Conservation (phyloP, 1,139 yeast species). For the Lodderomyces elongisporus region DNA sequence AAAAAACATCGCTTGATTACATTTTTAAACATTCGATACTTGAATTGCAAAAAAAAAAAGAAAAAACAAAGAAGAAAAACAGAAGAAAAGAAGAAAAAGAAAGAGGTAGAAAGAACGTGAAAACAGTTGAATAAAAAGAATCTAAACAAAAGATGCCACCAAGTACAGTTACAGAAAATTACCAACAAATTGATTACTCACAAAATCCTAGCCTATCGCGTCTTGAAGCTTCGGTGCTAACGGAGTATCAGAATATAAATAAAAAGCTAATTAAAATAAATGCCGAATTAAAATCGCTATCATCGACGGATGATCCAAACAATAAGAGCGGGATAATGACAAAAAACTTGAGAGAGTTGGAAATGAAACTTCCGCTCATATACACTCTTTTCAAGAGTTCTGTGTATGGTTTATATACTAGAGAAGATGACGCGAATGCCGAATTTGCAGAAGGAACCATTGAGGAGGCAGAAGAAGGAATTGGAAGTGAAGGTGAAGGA, state of each 20-base stretch:
- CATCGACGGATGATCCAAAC: constrained; percentile 11
- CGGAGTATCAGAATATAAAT: constrained; percentile 8
- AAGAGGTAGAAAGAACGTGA: too few relatives aligned
- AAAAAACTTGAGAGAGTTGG: constrained; percentile 52
- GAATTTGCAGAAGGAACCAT: constrained; percentile 3
- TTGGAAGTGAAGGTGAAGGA: neutral
- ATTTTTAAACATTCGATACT: too few relatives aligned
- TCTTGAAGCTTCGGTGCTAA: constrained; percentile 5
- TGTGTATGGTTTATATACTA: constrained; percentile 47
- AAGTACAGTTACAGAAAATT: too few relatives aligned
- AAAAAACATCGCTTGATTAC: too few relatives aligned
- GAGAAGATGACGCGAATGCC: constrained; percentile 13
- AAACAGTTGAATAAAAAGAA: too few relatives aligned
- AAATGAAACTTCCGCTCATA: constrained; percentile 58
- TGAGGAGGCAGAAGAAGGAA: constrained; percentile 1
- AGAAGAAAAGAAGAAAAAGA: too few relatives aligned
- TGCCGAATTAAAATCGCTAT: constrained; percentile 28
- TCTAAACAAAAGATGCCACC: too few relatives aligned
- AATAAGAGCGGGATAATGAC: constrained; percentile 28
- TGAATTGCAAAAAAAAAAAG: too few relatives aligned
- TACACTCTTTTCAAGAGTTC: constrained; percentile 67
- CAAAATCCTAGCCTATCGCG: constrained; percentile 22
- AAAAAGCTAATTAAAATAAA: constrained; percentile 25
- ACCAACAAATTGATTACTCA: constrained; percentile 21
- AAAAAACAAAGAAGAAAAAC: too few relatives aligned